Base-by-base conservation (phyloP, 1,284 basidiomycete species). In the Phellinidium pouzarii region DNA sequence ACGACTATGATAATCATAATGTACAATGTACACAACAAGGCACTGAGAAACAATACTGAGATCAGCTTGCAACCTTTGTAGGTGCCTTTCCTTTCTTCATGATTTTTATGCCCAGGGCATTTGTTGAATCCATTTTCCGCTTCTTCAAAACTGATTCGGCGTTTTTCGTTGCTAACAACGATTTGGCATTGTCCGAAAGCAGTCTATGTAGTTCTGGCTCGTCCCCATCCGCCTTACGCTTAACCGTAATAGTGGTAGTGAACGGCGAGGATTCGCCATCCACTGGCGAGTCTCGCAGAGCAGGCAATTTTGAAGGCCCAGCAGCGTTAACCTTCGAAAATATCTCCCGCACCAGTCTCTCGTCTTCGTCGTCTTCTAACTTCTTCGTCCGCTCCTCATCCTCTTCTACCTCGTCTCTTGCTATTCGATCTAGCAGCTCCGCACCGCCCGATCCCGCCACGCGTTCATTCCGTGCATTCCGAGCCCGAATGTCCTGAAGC, bases 401-500 rank as follows among this genome's bases (percentile, higher is more conserved):
- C 31, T 77, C 77, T 64, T 84, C 79, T 14, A 84, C 70, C 58
- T 88, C 84, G 62, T 84, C 77, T 61, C 74, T 68, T 9, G 71
- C 75, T 43, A 81, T 64, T 37, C 76, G 72, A 19, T 77, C 81
- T 31, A 83, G 57, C 46, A 87, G 59, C 61, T 89, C 85, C 12
- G 78, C 79, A 68, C 26, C 84, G 78, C 7, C 86, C 4, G 37
- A 48, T 5, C 38, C 12, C 6, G 52, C 85, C 9, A 86, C 74
- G 25, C 90, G 76, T 64, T 98, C 95, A 55, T 94, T 82, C 44
- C 94, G 78, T 1, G 96, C 93, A 67, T 99, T 99, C 36, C 91
- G 77, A 5, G 90, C 89, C 58, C 93, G 79, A 58, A 99, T 91
- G 64, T 98, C 95, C 64, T 97, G 93, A 53, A 99, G 72, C 22